phyloP scores from a whole-genome alignment of 2,329 filamentous ascomycete species.

The Botryosphaeria dothidea region DNA sequence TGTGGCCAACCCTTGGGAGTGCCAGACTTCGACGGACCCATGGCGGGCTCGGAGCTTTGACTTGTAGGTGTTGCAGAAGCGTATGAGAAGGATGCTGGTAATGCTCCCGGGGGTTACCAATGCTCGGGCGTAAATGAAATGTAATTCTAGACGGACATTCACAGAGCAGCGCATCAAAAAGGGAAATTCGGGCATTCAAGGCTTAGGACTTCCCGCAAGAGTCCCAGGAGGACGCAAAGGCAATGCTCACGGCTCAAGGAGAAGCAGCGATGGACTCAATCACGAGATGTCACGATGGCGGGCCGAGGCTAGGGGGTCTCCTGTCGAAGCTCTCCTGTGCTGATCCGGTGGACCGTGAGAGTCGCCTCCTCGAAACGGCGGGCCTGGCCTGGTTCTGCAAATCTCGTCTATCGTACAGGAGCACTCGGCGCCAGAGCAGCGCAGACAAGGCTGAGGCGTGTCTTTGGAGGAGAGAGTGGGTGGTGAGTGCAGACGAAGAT shows the following conservation, averaged over 20 bases:
- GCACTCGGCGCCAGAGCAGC: no score
- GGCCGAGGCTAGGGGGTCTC: not conserved
- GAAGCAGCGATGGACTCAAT: not conserved
- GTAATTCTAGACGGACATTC: no score
- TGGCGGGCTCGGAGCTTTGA: not conserved
- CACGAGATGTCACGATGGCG: not conserved
- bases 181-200: no score
- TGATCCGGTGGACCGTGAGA: not conserved
- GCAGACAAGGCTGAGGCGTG: no score
- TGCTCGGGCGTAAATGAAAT: no score
- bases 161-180: no score
- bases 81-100: not conserved
- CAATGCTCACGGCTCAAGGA: not conserved
- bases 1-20: slow-evolving; percentile 36
- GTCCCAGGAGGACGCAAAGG: not conserved
- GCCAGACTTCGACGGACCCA: slow-evolving; percentile 4
- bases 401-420: no score
- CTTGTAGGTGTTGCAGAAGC: not conserved
- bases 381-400: not conserved
- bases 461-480: no score
- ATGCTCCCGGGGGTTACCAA: no score
- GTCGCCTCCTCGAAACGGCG: not conserved
- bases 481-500: no score
- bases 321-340: not conserved
- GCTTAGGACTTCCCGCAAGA: no score